Evolutionary conservation across 192 early-diverging fungal species (phyloP), one percentile per base, ranked within the genome.

Genomic region (Blastocladiella britannica): DNA sequence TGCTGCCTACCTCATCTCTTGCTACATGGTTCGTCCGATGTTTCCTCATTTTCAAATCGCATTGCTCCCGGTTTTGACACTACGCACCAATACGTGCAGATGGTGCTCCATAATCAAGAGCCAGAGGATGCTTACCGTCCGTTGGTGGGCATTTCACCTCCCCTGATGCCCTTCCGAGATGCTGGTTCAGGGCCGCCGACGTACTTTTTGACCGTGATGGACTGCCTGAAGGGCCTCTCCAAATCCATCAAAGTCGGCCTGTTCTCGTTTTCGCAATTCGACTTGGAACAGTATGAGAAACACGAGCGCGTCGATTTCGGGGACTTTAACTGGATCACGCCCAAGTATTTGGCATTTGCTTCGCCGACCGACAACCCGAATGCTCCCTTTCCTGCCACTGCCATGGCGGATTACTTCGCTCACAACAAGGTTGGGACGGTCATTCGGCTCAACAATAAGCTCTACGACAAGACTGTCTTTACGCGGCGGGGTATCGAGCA

Each of bases 271-370:
- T 74, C 83, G 18, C 29, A 53, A 24, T 66, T 85, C 30, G 78
- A 84, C 59, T 51, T 77, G 2, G 71, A 74, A 20, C 80, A 85
- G 59, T 85, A 85, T 64, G 83, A 85, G 64, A 76, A 80, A 43
- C 81, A 81, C 61, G 83, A 85, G 57, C 63, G 64, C 22, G 79
- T 82, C 22, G 71, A 73, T 53, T 78, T 82, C 57, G 83, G 83
- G 4, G 83, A 85, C 53, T 72, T 83, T 29, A 85, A 85, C 57
- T 85, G 82, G 81, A 72, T 85, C 26, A 78, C 77, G 12, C 69
- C 74, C 29, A 80, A 78, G 60, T 84, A 85, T 54, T 66, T 85
- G n/a, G 83, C 83, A 0, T 66, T 85, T 54, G 83, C 83, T 1
- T 66, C 60, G 12, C 83, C 83, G 1, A 68, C 71, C 26, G 83